phyloP scores from a whole-genome alignment of 805 yeast genomes.

The Starmerella bacillaris region DNA sequence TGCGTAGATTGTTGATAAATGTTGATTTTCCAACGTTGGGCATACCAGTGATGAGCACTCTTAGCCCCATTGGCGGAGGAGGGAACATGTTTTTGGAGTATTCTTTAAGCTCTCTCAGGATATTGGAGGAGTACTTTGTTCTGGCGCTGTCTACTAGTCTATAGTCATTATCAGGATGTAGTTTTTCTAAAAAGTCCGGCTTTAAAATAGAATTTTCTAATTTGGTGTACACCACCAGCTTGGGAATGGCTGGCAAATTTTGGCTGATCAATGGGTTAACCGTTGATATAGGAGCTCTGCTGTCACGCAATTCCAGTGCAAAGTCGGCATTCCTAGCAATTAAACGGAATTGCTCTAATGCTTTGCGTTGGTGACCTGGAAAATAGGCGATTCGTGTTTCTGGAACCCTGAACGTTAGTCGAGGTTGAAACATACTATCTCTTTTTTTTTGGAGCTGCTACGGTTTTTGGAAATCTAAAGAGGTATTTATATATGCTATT shows the following conservation, averaged over 20 bases:
- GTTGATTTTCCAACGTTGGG: conserved; percentile 97
- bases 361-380: conserved; percentile 79
- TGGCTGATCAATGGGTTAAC: conserved; percentile 63
- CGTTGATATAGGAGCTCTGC: conserved; percentile 76
- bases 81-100: conserved; percentile 27
- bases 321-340: conserved; percentile 66
- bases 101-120: conserved; percentile 35
- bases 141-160: conserved; percentile 43
- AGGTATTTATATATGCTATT: not conserved
- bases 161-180: conserved; percentile 36
- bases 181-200: conserved; percentile 24
- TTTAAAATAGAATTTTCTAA: conserved; percentile 41
- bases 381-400: conserved; percentile 56
- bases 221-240: conserved; percentile 60
- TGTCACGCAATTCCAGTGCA: conserved; percentile 69
- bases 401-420: conserved; percentile 56
- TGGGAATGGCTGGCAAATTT: conserved; percentile 35
- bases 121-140: conserved; percentile 30
- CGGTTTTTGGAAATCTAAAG: conserved; percentile 1
- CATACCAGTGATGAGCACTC: conserved; percentile 73
- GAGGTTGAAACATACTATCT: conserved; percentile 35
- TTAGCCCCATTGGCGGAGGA: conserved; percentile 67
- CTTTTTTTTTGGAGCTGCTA: not conserved
- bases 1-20: conserved; percentile 54
- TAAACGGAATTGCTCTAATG: conserved; percentile 46